Conservation (phyloP, 2,329 filamentous ascomycete genomes). For the Xylaria sp. region DNA sequence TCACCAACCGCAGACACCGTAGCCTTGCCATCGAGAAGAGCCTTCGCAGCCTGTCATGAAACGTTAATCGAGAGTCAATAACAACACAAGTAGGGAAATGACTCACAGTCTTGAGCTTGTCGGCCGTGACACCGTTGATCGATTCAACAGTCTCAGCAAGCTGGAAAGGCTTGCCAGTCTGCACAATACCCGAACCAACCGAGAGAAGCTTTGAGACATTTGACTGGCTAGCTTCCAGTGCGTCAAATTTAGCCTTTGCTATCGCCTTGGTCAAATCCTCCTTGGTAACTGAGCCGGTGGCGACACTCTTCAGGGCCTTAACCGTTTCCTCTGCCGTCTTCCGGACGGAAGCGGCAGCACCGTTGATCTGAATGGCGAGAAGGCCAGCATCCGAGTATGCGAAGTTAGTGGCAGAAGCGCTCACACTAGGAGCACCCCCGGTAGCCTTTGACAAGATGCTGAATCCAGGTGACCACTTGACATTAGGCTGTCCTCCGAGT, state of each 20-base stretch:
- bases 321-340: constrained; percentile 80
- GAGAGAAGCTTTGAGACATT: constrained; percentile 81
- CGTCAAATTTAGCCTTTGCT: constrained; percentile 92
- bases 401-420: constrained; percentile 78
- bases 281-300: constrained; percentile 77
- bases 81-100: constrained; percentile 13
- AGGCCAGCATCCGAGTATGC: constrained; percentile 96
- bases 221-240: constrained; percentile 83
- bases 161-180: constrained; percentile 84
- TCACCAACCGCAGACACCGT: constrained; percentile 92
- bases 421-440: constrained; percentile 72
- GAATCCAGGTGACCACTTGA: constrained; percentile 97
- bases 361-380: constrained; percentile 82
- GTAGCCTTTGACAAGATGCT: constrained; percentile 86
- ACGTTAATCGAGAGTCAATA: constrained; percentile 45
- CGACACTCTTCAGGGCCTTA: constrained; percentile 83
- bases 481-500: constrained; percentile 87
- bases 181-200: constrained; percentile 85
- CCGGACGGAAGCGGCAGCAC: constrained; percentile 77
- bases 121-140: constrained; percentile 82
- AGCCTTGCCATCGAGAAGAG: constrained; percentile 87
- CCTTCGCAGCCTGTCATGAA: constrained; percentile 79
- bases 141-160: constrained; percentile 81
- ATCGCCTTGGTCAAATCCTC: constrained; percentile 93
- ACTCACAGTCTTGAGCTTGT: constrained; percentile 87